A percentile compares a stretch with the other conserved stretches of the same genome.
Conservation (phyloP, 1,284 basidiomycete genomes). For the Sporisorium reilianum region DNA sequence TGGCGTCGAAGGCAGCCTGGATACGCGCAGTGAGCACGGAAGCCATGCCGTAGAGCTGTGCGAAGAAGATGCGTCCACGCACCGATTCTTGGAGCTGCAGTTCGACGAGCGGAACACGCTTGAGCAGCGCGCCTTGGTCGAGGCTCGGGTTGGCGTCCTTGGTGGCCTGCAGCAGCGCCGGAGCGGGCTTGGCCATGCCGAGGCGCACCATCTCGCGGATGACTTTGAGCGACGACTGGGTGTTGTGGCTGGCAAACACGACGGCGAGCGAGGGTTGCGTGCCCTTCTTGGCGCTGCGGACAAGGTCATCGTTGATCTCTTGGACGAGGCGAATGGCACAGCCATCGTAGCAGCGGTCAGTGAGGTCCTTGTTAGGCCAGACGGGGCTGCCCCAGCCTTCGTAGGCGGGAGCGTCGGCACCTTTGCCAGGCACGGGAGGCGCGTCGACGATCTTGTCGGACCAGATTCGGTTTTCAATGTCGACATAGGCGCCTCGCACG, state of each 20-base stretch:
- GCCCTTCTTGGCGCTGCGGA: constrained; percentile 29
- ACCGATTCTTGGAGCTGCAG: constrained; percentile 73
- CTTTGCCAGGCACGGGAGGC: constrained; percentile 55
- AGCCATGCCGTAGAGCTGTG: constrained; percentile 82
- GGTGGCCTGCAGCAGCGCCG: constrained; percentile 36
- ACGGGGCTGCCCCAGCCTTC: constrained; percentile 70
- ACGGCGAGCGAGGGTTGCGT: constrained; percentile 75
- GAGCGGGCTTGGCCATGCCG: constrained; percentile 73
- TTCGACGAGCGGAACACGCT: constrained; percentile 39
- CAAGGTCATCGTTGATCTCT: constrained; percentile 71
- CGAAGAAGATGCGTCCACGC: constrained; percentile 79
- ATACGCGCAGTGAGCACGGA: constrained; percentile 82
- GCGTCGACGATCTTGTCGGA: constrained; percentile 55
- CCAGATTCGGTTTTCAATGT: constrained; percentile 75
- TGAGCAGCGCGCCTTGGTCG: constrained; percentile 9
- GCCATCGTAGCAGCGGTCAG: constrained; percentile 82
- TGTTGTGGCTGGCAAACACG: constrained; percentile 89
- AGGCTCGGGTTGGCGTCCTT: constrained; percentile 17
- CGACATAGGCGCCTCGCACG: constrained; percentile 92
- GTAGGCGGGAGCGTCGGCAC: constrained; percentile 32
- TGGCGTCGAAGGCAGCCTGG: constrained; percentile 74
- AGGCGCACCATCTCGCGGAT: constrained; percentile 75
- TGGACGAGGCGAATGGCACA: constrained; percentile 77
- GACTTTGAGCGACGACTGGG: constrained; percentile 76
- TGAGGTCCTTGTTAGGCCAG: constrained; percentile 74